Evolutionary conservation across 2,329 filamentous ascomycete genomes (phyloP).

Genomic region (Microdochium bolleyi): DNA sequence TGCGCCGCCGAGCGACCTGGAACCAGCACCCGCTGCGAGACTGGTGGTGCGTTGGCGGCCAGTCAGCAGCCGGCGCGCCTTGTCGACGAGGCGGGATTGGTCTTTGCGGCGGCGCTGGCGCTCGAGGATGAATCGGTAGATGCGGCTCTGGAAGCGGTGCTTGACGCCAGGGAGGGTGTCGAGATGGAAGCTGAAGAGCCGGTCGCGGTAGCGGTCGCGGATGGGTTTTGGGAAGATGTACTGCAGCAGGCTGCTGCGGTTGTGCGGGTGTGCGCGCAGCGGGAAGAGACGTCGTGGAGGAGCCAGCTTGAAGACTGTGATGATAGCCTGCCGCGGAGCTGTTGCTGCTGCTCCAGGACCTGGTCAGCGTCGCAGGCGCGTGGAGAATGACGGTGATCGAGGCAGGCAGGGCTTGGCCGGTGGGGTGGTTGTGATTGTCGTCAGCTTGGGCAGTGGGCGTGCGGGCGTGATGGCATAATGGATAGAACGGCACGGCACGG

Average conservation of each 20-base stretch:
- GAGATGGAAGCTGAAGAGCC: conserved; percentile 63
- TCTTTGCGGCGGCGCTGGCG: conserved; percentile 49
- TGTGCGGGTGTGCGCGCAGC: conserved; percentile 28
- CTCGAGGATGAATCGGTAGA: conserved; percentile 67
- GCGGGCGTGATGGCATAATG: background rate
- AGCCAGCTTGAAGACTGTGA: conserved; percentile 29
- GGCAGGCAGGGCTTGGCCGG: background rate
- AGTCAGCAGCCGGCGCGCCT: conserved; percentile 37
- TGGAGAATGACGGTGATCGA: background rate
- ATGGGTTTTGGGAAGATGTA: conserved; percentile 60
- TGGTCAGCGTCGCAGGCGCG: background rate
- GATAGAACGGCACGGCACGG: background rate
- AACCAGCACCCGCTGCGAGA: conserved; percentile 1
- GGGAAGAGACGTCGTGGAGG: conserved; percentile 31
- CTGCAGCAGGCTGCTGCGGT: conserved; percentile 46
- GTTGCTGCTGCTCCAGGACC: too few species aligned
- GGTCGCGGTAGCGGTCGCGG: conserved; percentile 55
- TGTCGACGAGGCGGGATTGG: conserved; percentile 37
- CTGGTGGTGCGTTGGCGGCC: conserved; percentile 19
- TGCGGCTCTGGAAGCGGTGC: conserved; percentile 62
- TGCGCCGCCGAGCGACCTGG: background rate
- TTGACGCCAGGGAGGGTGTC: conserved; percentile 66
- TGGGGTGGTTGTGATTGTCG: background rate
- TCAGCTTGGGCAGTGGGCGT: background rate
- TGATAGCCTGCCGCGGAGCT: too few species aligned